phyloP scores from a whole-genome alignment of 176 grass and related monocot species.

The Urochloa ruziziensis region DNA sequence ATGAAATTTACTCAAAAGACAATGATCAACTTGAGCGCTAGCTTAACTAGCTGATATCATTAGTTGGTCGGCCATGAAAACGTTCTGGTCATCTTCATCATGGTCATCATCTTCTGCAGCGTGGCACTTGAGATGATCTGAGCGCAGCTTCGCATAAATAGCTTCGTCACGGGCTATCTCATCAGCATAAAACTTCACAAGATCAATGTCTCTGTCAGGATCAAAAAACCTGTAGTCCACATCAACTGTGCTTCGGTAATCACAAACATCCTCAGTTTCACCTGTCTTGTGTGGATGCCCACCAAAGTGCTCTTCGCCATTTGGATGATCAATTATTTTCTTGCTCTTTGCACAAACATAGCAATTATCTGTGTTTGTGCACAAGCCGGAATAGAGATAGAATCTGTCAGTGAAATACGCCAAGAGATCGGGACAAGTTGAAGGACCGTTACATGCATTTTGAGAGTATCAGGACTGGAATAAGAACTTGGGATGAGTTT shows the following conservation, averaged over 20 bases:
- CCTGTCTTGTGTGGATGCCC: neutral
- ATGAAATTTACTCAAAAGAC: no score
- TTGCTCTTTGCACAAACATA: neutral
- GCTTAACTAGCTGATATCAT: no score
- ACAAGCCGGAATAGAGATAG: slow-evolving; percentile 7
- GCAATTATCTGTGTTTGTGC: slow-evolving; percentile 2
- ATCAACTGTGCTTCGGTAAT: neutral
- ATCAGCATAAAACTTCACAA: slow-evolving; percentile 13
- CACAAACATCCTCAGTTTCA: neutral
- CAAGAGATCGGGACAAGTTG: no score
- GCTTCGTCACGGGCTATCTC: neutral
- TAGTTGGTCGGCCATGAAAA: no score
- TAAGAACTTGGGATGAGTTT: no score
- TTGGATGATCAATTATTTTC: slow-evolving; percentile 12
- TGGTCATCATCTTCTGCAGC: neutral
- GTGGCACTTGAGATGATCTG: neutral
- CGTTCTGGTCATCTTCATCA: neutral
- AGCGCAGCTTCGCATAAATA: neutral
- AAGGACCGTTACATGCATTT: no score
- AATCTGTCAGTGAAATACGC: neutral
- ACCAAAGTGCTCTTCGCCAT: slow-evolving; percentile 3
- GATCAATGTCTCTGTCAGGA: slow-evolving; percentile 26
- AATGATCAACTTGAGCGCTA: no score
- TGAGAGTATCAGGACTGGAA: no score
- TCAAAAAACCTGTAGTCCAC: slow-evolving; percentile 27